Evolutionary conservation across 2,329 filamentous ascomycete genomes (phyloP).

Genomic region (Colletotrichum zoysiae): DNA sequence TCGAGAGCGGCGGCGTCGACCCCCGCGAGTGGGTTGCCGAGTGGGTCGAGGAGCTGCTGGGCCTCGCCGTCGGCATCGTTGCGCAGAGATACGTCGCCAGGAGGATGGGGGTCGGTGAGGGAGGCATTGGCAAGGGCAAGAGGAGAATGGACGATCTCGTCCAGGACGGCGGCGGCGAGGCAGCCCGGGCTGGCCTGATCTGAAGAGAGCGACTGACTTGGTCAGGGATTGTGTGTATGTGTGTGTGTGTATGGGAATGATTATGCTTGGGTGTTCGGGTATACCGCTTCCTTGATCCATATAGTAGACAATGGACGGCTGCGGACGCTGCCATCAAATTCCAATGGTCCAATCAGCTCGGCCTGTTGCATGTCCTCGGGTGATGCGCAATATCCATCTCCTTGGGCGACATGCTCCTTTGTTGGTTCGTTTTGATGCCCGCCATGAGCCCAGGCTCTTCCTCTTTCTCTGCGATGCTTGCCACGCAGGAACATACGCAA

Average conservation of each 20-base stretch:
- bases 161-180: conserved; percentile 53
- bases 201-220: conserved; percentile 12
- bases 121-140: conserved; percentile 72
- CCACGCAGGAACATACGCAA: neutral
- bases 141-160: conserved; percentile 69
- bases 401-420: neutral
- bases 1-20: conserved; percentile 81
- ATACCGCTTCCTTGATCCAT: conserved; percentile 34
- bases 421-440: no score
- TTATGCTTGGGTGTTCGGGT: conserved; percentile 35
- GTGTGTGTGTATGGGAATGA: conserved; percentile 2
- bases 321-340: neutral
- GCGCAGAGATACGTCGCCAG: conserved; percentile 95
- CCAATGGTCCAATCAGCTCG: neutral
- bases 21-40: conserved; percentile 97
- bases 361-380: neutral
- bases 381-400: neutral
- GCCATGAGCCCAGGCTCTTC: neutral
- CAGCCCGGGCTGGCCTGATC: conserved; percentile 40
- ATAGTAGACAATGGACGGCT: neutral
- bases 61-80: conserved; percentile 83
- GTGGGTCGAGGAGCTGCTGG: conserved; percentile 92
- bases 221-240: neutral
- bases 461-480: neutral
- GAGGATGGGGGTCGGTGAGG: conserved; percentile 95